phyloP scores from a whole-genome alignment of 176 grass and related monocot species.

The Carex scoparia region DNA sequence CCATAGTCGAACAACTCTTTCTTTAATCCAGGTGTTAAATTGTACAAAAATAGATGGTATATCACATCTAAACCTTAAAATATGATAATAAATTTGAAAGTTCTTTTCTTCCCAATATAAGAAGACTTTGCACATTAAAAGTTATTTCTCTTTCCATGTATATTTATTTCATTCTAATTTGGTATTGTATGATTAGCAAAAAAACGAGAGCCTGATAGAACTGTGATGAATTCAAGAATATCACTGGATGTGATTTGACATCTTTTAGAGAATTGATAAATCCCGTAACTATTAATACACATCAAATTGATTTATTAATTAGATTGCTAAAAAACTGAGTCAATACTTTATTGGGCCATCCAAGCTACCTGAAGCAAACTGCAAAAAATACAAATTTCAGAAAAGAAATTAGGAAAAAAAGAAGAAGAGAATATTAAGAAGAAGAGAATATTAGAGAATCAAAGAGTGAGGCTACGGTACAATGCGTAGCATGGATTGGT shows the following conservation, averaged over 20 bases:
- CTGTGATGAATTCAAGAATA: not conserved
- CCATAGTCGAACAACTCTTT: too few species aligned
- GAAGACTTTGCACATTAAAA: not conserved
- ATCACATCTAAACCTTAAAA: not conserved
- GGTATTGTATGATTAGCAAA: not conserved
- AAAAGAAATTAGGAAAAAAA: not conserved
- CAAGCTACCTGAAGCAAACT: conserved; percentile 97
- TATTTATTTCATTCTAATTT: not conserved
- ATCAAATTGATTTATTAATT: not conserved
- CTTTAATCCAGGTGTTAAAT: not conserved
- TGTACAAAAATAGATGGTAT: not conserved
- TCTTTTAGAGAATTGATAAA: not conserved
- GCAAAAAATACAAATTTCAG: conserved; percentile 18
- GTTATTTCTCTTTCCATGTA: not conserved
- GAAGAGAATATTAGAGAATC: not conserved
- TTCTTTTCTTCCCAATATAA: not conserved
- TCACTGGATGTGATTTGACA: conserved; percentile 11
- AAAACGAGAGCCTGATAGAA: not conserved
- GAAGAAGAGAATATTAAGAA: not conserved
- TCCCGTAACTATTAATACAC: not conserved
- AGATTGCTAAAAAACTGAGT: not conserved
- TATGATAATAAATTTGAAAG: not conserved
- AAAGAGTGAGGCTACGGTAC: too few species aligned
- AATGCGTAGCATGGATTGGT: too few species aligned
- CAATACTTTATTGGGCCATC: conserved; percentile 81